Evolutionary conservation across 73 alveolate species (phyloP).

Genomic region (Tetrahymena malaccensis): DNA sequence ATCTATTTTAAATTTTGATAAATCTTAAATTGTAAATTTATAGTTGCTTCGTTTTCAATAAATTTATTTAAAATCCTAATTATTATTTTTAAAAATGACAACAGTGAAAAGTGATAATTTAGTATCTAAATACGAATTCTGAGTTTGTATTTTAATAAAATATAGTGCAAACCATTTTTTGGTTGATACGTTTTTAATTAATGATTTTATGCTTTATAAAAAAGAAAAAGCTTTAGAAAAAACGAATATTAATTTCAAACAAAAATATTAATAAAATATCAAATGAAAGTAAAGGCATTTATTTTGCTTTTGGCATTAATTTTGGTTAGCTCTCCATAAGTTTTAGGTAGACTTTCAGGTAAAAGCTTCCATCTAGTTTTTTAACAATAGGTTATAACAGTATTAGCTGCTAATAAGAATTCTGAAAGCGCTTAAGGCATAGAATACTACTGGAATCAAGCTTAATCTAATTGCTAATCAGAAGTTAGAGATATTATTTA

Average conservation of each 20-base stretch:
- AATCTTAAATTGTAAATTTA: no score
- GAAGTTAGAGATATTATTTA: background rate
- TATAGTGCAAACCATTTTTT: no score
- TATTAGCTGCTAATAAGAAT: background rate
- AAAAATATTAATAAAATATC: background rate
- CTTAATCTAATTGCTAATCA: background rate
- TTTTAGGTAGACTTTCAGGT: background rate
- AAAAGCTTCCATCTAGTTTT: background rate
- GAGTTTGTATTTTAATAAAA: no score
- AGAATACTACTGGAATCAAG: background rate
- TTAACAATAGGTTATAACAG: background rate
- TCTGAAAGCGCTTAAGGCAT: background rate
- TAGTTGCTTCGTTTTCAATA: no score
- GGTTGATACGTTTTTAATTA: background rate
- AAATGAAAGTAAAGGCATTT: background rate
- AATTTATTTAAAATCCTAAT: no score
- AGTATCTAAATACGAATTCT: no score
- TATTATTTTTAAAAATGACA: no score
- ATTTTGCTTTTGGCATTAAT: background rate
- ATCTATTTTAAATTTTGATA: no score
- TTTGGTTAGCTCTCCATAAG: background rate
- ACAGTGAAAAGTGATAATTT: no score
- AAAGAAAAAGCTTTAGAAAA: background rate
- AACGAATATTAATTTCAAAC: background rate
- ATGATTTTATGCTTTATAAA: background rate